These are phyloP conservation scores for Fomitopsis pinicola DNA, from an alignment of 1,284 basidiomycete genomes.

Conservation along the genomic window DNA sequence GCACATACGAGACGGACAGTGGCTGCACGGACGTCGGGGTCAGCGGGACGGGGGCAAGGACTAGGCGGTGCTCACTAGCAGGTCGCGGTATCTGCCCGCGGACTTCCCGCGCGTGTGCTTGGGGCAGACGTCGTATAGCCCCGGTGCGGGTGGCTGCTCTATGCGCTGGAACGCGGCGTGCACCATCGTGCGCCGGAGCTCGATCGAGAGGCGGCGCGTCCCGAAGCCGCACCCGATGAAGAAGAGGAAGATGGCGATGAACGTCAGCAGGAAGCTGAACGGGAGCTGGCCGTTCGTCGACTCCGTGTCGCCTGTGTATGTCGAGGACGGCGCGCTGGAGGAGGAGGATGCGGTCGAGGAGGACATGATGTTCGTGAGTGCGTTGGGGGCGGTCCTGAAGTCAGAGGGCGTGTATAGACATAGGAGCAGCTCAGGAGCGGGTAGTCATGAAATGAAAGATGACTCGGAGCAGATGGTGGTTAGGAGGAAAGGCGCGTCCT, in stretches of 20 bases:
- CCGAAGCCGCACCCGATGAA: constrained; percentile 54
- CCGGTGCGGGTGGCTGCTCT: constrained; percentile 4
- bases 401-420: neutral
- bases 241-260: constrained; percentile 52
- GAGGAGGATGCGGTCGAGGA: neutral
- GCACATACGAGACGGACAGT: constrained; percentile 16
- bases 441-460: neutral
- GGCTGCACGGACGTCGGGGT: constrained; percentile 9
- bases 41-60: neutral
- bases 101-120: neutral
- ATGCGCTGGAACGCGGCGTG: neutral
- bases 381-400: neutral
- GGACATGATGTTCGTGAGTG: neutral
- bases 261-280: constrained; percentile 61
- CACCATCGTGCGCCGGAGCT: constrained; percentile 17
- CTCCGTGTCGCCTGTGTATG: neutral
- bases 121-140: constrained; percentile 18
- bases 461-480: neutral
- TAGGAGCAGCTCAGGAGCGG: neutral
- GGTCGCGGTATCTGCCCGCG: constrained; percentile 9
- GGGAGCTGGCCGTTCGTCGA: constrained; percentile 21
- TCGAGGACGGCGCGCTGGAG: neutral
- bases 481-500: neutral
- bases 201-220: constrained; percentile 35
- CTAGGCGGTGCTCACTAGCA: constrained; percentile 14